These are phyloP conservation scores for Pseudogymnoascus sp. DNA, from an alignment of 2,329 filamentous ascomycete species.

Conservation along the genomic window DNA sequence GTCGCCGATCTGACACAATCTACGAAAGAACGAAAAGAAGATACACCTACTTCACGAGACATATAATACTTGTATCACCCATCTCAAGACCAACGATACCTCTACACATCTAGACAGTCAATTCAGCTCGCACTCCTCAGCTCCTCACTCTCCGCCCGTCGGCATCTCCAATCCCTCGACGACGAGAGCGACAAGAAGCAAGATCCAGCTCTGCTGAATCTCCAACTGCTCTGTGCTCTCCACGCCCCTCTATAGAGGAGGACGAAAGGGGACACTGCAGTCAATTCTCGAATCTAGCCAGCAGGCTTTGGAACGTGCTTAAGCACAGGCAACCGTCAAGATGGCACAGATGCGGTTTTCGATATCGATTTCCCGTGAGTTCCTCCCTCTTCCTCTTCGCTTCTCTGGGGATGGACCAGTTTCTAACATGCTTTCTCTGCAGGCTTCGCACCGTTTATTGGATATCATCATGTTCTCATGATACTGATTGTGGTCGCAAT, in stretches of 20 bases:
- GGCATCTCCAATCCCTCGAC: not conserved
- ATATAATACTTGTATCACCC: not conserved
- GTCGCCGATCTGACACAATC: not conserved
- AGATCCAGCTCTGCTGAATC: conserved; percentile 6
- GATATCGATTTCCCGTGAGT: conserved; percentile 7
- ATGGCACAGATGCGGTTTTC: conserved; percentile 8
- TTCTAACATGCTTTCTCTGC: conserved; percentile 3
- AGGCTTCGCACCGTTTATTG: conserved; percentile 63
- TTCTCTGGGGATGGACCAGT: not conserved
- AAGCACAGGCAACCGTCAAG: conserved; percentile 1
- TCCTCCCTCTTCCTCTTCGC: not conserved
- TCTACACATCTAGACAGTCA: not conserved
- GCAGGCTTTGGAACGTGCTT: not conserved
- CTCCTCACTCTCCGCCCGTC: not conserved
- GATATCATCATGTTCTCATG: conserved; percentile 88
- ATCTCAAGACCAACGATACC: not conserved
- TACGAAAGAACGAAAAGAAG: not conserved
- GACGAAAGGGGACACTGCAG: conserved; percentile 7
- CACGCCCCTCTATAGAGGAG: conserved; percentile 7
- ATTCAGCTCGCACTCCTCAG: not conserved
- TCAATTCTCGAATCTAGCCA: conserved; percentile 4
- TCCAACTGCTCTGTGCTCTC: conserved; percentile 7
- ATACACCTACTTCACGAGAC: not conserved
- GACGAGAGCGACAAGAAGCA: conserved; percentile 2
- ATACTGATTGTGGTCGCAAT: conserved; percentile 90